A percentile compares a stretch with the other conserved stretches of the same genome.
These are phyloP conservation scores for Magnaporthiopsis incrustans DNA, from an alignment of 2,329 filamentous ascomycete species.

Conservation along the genomic window DNA sequence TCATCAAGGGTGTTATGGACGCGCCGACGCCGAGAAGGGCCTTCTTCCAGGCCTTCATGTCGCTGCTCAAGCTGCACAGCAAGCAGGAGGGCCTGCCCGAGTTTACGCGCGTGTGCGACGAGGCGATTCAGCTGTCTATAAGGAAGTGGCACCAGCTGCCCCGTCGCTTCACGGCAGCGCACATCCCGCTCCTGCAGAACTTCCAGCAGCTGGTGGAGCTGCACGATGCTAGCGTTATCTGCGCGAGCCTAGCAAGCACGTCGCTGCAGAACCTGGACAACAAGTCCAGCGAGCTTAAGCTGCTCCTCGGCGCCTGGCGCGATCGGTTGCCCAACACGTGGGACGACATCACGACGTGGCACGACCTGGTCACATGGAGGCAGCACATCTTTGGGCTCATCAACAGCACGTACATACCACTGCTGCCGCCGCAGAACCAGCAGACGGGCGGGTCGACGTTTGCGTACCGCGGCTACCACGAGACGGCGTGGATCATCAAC, in stretches of 20 bases:
- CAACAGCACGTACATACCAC: conserved; percentile 82
- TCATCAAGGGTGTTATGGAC: conserved; percentile 97
- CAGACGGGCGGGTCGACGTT: conserved; percentile 87
- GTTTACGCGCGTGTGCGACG: conserved; percentile 86
- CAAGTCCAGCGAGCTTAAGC: conserved; percentile 92
- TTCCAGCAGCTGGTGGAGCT: conserved; percentile 97
- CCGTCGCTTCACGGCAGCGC: conserved; percentile 83
- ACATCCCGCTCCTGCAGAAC: conserved; percentile 90
- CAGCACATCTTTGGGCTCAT: conserved; percentile 98
- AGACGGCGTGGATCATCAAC: conserved; percentile 99
- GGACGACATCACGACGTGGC: conserved; percentile 99
- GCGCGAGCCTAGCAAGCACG: conserved; percentile 78
- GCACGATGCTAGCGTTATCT: conserved; percentile 96
- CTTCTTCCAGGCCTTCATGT: conserved; percentile 99
- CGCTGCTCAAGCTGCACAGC: conserved; percentile 85
- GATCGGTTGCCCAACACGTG: conserved; percentile 94
- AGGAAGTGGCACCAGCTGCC: conserved; percentile 99
- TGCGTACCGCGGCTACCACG: conserved; percentile 94
- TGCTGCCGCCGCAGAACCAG: conserved; percentile 72
- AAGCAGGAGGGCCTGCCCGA: conserved; percentile 74
- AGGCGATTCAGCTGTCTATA: conserved; percentile 94
- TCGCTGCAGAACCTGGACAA: conserved; percentile 78
- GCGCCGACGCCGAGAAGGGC: conserved; percentile 86
- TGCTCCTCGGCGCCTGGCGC: conserved; percentile 89
- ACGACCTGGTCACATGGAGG: conserved; percentile 98